Percentiles rank a stretch among this genome's conserved stretches.
These are phyloP conservation scores for Vickermania ingenoplastis DNA, from an alignment of 208 protist genomes.

Conservation along the genomic window DNA sequence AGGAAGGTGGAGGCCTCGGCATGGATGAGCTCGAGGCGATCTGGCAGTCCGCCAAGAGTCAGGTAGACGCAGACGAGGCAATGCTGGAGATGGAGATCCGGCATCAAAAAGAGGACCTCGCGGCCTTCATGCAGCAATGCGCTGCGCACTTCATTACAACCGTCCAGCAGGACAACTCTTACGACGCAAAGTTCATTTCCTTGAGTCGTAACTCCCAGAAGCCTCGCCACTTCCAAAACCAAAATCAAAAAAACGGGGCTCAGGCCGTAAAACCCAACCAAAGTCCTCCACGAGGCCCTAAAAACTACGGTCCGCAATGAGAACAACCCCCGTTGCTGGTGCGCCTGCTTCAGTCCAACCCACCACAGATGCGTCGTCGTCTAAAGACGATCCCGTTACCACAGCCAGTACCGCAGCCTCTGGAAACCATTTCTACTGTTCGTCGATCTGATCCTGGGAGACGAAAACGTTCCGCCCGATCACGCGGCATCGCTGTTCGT, in stretches of 20 bases:
- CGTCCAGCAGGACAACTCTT: neutral
- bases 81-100: neutral
- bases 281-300: neutral
- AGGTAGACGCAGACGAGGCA: neutral
- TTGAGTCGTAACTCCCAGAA: neutral
- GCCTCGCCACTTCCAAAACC: neutral
- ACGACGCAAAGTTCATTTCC: neutral
- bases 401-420: constrained; percentile 1
- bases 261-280: neutral
- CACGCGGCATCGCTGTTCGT: neutral
- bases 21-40: neutral
- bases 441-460: neutral
- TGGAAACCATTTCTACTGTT: neutral
- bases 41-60: neutral
- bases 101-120: neutral
- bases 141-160: neutral
- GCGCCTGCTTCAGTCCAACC: constrained; percentile 1
- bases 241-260: neutral
- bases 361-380: neutral
- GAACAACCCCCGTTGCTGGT: neutral
- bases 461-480: neutral
- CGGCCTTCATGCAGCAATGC: neutral
- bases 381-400: neutral
- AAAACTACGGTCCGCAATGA: neutral
- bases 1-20: neutral